Percentiles rank a stretch among this genome's conserved stretches.
Evolutionary conservation across 1,139 yeast species (phyloP).

Genomic region (Taphrina populina): DNA sequence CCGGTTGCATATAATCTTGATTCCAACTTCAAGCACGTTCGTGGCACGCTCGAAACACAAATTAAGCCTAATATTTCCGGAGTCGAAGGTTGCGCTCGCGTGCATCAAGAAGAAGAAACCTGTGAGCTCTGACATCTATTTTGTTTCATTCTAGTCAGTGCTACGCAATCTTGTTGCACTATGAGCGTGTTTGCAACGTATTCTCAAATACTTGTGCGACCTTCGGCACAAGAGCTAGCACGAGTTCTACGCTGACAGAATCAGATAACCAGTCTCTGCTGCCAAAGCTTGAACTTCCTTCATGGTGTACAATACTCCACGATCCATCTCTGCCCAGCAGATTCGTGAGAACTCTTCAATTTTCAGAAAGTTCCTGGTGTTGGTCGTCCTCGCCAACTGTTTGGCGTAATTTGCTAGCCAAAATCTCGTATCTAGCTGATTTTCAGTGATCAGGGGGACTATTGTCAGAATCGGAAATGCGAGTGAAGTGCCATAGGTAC

Average conservation of each 20-base stretch:
- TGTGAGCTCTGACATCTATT: no score
- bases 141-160: no score
- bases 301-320: slow-evolving; percentile 8
- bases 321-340: slow-evolving; percentile 18
- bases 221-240: no score
- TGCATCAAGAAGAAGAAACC: no score
- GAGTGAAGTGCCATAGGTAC: slow-evolving; percentile 21
- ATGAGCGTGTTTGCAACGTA: no score
- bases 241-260: slow-evolving; percentile 21
- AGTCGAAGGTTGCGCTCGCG: no score
- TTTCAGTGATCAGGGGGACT: slow-evolving; percentile 3
- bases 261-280: slow-evolving; percentile 4
- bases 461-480: slow-evolving; percentile 25
- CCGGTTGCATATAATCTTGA: no score
- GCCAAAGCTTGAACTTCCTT: slow-evolving; percentile 13
- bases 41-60: no score
- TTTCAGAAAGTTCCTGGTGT: slow-evolving; percentile 23
- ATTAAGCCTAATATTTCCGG: no score
- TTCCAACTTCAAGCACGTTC: no score
- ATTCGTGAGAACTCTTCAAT: slow-evolving; percentile 13
- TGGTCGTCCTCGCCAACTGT: slow-evolving; percentile 9
- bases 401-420: slow-evolving; percentile 14
- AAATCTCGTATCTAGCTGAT: neutral
- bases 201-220: no score
- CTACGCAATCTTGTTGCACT: no score